These are phyloP conservation scores for Mucor piriformis DNA, from an alignment of 371 early-diverging fungal genomes.

Conservation along the genomic window DNA sequence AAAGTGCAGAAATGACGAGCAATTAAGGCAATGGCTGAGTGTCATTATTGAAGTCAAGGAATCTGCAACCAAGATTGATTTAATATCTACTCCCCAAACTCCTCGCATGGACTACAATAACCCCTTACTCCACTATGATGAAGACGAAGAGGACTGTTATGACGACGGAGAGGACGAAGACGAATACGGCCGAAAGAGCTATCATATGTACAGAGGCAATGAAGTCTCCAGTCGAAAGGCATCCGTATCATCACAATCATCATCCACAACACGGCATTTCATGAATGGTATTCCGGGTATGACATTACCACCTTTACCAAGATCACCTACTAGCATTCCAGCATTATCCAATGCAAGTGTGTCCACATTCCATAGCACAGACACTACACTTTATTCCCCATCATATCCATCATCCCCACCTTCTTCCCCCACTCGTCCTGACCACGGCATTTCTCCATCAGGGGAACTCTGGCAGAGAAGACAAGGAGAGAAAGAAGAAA, in stretches of 20 bases:
- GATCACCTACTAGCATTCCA: conserved; percentile 28
- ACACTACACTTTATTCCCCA: conserved; percentile 21
- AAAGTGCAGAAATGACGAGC: conserved; percentile 90
- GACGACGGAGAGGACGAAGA: conserved; percentile 15
- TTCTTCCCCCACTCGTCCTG: conserved; percentile 38
- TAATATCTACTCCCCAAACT: conserved; percentile 24
- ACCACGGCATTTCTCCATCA: conserved; percentile 12
- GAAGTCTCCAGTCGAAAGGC: conserved; percentile 17
- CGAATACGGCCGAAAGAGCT: conserved; percentile 13
- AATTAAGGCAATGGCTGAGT: conserved; percentile 82
- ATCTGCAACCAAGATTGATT: conserved; percentile 27
- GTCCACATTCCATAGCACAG: conserved; percentile 13
- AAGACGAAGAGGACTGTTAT: conserved; percentile 28
- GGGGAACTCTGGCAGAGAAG: conserved; percentile 29
- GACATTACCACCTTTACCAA: conserved; percentile 55
- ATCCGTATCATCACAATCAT: conserved; percentile 1
- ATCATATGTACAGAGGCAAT: not conserved
- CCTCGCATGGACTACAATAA: conserved; percentile 15
- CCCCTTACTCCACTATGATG: conserved; percentile 30
- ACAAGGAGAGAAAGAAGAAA: conserved; percentile 13
- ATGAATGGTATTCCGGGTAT: conserved; percentile 33
- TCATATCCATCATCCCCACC: conserved; percentile 57
- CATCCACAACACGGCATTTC: conserved; percentile 16
- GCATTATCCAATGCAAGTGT: conserved; percentile 14
- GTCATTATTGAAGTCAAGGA: conserved; percentile 61